phyloP scores from a whole-genome alignment of 305 asterid genomes.

The Galium porrigens region DNA sequence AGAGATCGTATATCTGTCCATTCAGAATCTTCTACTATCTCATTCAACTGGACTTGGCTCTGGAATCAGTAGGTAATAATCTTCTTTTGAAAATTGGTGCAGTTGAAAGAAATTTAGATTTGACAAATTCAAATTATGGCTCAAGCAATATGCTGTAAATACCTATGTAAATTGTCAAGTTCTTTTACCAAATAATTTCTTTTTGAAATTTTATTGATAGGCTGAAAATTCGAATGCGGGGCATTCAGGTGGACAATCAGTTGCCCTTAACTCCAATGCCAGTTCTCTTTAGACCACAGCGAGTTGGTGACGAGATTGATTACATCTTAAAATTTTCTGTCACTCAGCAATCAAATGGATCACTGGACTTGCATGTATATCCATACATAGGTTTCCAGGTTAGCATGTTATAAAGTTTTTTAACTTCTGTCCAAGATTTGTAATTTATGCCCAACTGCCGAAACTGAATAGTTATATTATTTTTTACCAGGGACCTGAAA shows the following conservation, averaged over 20 bases:
- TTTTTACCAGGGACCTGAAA: conserved; percentile 73
- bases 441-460: neutral
- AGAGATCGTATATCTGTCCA: conserved; percentile 77
- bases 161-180: neutral
- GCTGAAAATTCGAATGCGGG: conserved; percentile 78
- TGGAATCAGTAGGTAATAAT: conserved; percentile 75
- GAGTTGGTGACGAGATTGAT: conserved; percentile 72
- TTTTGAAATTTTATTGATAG: conserved; percentile 24
- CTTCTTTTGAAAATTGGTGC: conserved; percentile 3
- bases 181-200: neutral
- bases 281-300: conserved; percentile 87
- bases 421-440: conserved; percentile 17
- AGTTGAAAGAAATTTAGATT: neutral
- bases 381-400: conserved; percentile 97
- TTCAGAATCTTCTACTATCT: conserved; percentile 70
- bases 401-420: conserved; percentile 25
- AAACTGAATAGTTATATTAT: conserved; percentile 13
- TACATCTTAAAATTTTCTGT: conserved; percentile 75
- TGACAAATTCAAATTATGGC: neutral
- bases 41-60: conserved; percentile 92
- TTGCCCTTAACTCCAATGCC: conserved; percentile 96
- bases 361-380: conserved; percentile 71
- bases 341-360: conserved; percentile 91
- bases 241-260: conserved; percentile 91
- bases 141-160: conserved; percentile 2